phyloP scores from a whole-genome alignment of 495 filamentous ascomycete genomes.

The Neurospora pannonica region DNA sequence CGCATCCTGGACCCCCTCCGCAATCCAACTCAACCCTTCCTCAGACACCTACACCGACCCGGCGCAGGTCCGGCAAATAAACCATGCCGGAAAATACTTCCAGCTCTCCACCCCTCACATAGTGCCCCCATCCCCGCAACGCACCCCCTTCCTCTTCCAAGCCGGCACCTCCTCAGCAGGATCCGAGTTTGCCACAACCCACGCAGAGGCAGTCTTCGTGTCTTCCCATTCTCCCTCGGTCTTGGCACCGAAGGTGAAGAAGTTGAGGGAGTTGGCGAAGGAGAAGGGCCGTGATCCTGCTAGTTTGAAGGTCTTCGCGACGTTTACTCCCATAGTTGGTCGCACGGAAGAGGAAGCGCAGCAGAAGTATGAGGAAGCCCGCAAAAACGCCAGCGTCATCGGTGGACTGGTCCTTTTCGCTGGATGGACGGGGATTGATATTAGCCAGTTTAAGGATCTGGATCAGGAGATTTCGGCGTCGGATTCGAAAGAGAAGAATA shows the following conservation, averaged over 20 bases:
- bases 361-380: constrained; percentile 42
- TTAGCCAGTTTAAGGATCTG: constrained; percentile 32
- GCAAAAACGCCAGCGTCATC: constrained; percentile 41
- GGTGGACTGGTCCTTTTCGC: constrained; percentile 52
- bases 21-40: constrained; percentile 37
- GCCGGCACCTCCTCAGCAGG: constrained; percentile 52
- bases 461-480: constrained; percentile 46
- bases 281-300: constrained; percentile 45
- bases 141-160: constrained; percentile 57
- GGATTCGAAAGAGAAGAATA: constrained; percentile 44
- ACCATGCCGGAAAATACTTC: constrained; percentile 51
- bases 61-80: constrained; percentile 47
- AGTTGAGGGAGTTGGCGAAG: constrained; percentile 45
- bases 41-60: constrained; percentile 46
- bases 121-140: constrained; percentile 51
- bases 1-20: constrained; percentile 47
- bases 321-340: constrained; percentile 48
- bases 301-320: constrained; percentile 51
- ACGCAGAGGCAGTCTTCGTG: constrained; percentile 58
- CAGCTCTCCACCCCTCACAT: constrained; percentile 43
- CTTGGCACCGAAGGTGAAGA: constrained; percentile 41
- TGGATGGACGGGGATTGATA: constrained; percentile 55
- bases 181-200: constrained; percentile 47
- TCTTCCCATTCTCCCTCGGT: constrained; percentile 43
- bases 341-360: constrained; percentile 47